Conservation (phyloP, 805 yeast genomes). For the Wickerhamomyces queroliae region DNA sequence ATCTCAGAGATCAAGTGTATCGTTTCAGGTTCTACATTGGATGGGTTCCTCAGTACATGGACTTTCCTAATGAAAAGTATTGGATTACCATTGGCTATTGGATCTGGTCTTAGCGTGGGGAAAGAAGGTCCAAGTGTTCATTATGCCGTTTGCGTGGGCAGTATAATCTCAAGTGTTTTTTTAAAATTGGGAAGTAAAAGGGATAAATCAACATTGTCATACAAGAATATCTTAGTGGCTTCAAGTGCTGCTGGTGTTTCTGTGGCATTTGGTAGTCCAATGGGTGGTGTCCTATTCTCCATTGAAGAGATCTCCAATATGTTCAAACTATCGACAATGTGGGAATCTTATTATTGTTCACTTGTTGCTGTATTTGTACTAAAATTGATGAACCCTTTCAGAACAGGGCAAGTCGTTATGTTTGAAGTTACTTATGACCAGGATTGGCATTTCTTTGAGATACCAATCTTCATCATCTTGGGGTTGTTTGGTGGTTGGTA, state of each 20-base stretch:
- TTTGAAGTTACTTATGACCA: constrained; percentile 87
- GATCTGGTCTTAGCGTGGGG: constrained; percentile 90
- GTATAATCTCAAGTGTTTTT: constrained; percentile 23
- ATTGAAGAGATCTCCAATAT: constrained; percentile 83
- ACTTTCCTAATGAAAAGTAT: constrained; percentile 73
- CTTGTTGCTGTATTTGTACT: constrained; percentile 79
- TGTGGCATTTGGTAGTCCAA: constrained; percentile 95
- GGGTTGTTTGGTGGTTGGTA: constrained; percentile 92
- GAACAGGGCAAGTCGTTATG: constrained; percentile 91
- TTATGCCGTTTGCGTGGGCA: constrained; percentile 94
- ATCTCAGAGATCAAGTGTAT: constrained; percentile 95
- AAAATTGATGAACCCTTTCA: constrained; percentile 80
- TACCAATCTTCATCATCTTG: constrained; percentile 69
- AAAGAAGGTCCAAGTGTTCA: constrained; percentile 99
- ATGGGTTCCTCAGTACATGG: constrained; percentile 67
- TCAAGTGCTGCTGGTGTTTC: constrained; percentile 98
- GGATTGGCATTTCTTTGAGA: constrained; percentile 81
- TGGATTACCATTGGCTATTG: constrained; percentile 85
- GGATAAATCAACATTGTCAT: constrained; percentile 11
- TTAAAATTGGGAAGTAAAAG: neutral
- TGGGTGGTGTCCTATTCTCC: constrained; percentile 92
- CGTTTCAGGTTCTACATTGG: constrained; percentile 80
- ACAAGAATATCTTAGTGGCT: constrained; percentile 52
- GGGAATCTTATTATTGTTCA: constrained; percentile 91
- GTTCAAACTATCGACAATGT: constrained; percentile 72